Base-by-base conservation (phyloP, 257 asterid genomes). In the Solanum bulbocastanum region DNA sequence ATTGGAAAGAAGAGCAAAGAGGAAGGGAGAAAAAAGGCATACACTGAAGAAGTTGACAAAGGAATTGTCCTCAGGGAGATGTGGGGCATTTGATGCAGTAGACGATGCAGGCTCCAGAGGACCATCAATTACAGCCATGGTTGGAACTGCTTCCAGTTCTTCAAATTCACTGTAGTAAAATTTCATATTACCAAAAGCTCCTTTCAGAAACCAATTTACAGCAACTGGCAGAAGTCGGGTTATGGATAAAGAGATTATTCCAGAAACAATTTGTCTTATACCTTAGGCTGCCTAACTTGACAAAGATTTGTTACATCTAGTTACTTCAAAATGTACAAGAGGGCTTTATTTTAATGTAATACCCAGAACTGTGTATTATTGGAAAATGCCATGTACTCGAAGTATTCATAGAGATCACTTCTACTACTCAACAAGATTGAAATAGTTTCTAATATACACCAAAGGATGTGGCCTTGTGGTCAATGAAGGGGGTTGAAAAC, bases 81-180 rank as follows among this genome's bases (percentile, higher is more conserved):
- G 94, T 44, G 94, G 62, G 36, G 88, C 91, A 90, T 88, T 93
- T 83, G 95, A 82, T 76, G 90, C 65, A 83, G 92, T 83, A 75
- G 98, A 90, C 49, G 93, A 88, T 89, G 98, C 84, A 44, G 98
- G 96, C 94, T 96, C 98, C 42, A 95, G 89, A 83, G 98, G 97
- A 87, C 98, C 98, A 89, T 96, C 98, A 90, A 95, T 95, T 60
- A 93, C 96, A 32, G 98, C 95, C 90, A 93, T 90, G 30, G 98
- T 91, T 30, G 98, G 98, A 88, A 96, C 98, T 88, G 98, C 98
- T 93, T 95, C 99, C 87, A 95, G 94, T 90, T 96, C 99, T 92
- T 95, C 98, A 44, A 94, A 96, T 87, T 94, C 97, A 89, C 98
- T 96, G 93, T 89, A 91, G 68, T 18, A 89, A 86, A 86, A 56